Conservation (phyloP, 208 protist genomes). For the Crithidia sp. region DNA sequence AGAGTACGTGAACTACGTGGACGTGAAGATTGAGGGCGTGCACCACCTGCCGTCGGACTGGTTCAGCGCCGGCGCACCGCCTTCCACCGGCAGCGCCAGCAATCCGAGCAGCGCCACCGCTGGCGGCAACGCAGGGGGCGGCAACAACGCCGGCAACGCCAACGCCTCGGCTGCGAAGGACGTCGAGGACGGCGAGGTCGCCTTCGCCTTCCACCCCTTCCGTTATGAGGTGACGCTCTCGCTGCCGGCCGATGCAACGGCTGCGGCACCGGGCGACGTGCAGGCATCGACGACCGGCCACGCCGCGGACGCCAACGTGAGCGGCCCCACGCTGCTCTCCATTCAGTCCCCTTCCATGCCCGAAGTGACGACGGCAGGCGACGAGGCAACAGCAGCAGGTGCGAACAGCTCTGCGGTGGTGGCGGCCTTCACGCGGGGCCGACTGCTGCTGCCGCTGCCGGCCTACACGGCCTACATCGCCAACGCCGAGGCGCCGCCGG, state of each 20-base stretch:
- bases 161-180: neutral
- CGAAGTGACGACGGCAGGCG: neutral
- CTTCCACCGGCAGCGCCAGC: conserved; percentile 1
- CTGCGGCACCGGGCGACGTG: neutral
- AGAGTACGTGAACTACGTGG: conserved; percentile 74
- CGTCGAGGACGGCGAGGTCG: conserved; percentile 28
- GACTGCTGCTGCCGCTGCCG: conserved; percentile 53
- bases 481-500: conserved; percentile 41
- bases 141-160: neutral
- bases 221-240: conserved; percentile 55
- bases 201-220: conserved; percentile 57
- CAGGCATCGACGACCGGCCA: neutral
- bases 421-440: conserved; percentile 57
- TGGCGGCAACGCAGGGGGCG: neutral
- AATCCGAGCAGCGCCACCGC: neutral
- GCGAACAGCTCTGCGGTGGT: neutral
- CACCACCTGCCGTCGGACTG: conserved; percentile 67
- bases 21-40: conserved; percentile 73
- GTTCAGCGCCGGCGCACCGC: conserved; percentile 35
- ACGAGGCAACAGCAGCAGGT: neutral
- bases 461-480: conserved; percentile 71
- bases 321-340: neutral
- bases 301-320: neutral
- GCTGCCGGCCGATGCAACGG: conserved; percentile 2
- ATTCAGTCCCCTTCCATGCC: neutral